Conservation (phyloP, 768 basidiomycete genomes). For the Hypholoma sublateritium region DNA sequence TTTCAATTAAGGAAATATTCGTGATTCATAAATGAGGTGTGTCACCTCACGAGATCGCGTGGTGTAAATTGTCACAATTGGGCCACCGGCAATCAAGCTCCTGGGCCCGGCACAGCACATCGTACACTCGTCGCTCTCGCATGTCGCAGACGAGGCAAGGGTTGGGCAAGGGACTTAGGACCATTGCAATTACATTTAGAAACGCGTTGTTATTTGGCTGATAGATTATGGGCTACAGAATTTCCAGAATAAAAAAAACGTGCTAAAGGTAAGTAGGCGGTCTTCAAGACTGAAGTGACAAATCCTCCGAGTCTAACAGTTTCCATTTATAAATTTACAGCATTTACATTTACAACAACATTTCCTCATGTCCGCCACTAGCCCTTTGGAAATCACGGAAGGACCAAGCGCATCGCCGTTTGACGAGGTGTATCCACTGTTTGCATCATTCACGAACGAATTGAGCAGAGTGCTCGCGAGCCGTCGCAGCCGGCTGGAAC, state of each 20-base stretch:
- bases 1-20: conserved; percentile 14
- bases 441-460: not conserved
- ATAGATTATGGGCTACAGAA: no score
- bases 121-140: no score
- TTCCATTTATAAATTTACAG: not conserved
- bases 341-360: not conserved
- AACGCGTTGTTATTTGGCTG: no score
- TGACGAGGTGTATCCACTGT: not conserved
- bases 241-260: no score
- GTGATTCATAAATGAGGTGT: conserved; percentile 31
- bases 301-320: no score
- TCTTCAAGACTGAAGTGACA: no score
- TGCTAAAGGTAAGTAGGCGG: no score
- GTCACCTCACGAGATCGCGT: conserved; percentile 32
- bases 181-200: no score
- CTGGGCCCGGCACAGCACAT: no score
- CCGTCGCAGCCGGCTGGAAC: conserved; percentile 1
- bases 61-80: not conserved
- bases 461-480: not conserved
- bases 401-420: conserved; percentile 11
- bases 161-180: no score
- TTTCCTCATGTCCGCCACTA: not conserved
- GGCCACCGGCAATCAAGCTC: no score
- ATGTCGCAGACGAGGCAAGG: no score
- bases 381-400: conserved; percentile 6